Conservation (phyloP, 2,329 filamentous ascomycete species). For the Didymosphaeria variabile region DNA sequence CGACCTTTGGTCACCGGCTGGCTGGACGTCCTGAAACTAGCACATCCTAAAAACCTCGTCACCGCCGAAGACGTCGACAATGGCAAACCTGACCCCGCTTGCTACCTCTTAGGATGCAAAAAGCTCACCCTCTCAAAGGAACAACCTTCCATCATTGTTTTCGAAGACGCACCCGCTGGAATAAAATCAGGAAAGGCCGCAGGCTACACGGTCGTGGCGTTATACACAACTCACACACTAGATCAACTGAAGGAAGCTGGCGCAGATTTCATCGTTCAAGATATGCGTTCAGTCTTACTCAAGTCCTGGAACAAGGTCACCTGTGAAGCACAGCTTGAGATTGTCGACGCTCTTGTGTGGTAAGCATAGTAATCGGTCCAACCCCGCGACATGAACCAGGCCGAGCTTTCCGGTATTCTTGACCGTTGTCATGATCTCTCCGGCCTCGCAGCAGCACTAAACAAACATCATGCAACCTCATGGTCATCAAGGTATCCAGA, state of each 20-base stretch:
- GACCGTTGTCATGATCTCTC: neutral
- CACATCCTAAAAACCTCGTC: slow-evolving; percentile 58
- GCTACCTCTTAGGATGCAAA: slow-evolving; percentile 56
- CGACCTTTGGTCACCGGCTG: slow-evolving; percentile 59
- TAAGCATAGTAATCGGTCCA: slow-evolving; percentile 18
- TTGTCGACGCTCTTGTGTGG: slow-evolving; percentile 66
- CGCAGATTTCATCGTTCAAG: slow-evolving; percentile 88
- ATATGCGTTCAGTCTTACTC: slow-evolving; percentile 77
- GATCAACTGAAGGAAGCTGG: slow-evolving; percentile 76
- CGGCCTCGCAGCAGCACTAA: neutral
- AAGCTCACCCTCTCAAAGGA: slow-evolving; percentile 54
- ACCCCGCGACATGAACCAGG: slow-evolving; percentile 5
- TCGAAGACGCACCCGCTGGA: slow-evolving; percentile 90
- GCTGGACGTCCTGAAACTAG: slow-evolving; percentile 59
- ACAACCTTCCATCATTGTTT: slow-evolving; percentile 68
- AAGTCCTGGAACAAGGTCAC: slow-evolving; percentile 62
- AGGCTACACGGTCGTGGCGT: slow-evolving; percentile 83
- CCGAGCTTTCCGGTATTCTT: slow-evolving; percentile 11
- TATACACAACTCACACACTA: slow-evolving; percentile 82
- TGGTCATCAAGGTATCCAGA: neutral
- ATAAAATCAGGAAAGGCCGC: slow-evolving; percentile 85
- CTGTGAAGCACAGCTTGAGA: slow-evolving; percentile 72
- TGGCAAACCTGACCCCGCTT: slow-evolving; percentile 61
- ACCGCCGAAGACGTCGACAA: slow-evolving; percentile 59
- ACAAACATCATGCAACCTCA: neutral